Conservation (phyloP, 2,329 filamentous ascomycete species). For the Myriosclerotinia curreyana region DNA sequence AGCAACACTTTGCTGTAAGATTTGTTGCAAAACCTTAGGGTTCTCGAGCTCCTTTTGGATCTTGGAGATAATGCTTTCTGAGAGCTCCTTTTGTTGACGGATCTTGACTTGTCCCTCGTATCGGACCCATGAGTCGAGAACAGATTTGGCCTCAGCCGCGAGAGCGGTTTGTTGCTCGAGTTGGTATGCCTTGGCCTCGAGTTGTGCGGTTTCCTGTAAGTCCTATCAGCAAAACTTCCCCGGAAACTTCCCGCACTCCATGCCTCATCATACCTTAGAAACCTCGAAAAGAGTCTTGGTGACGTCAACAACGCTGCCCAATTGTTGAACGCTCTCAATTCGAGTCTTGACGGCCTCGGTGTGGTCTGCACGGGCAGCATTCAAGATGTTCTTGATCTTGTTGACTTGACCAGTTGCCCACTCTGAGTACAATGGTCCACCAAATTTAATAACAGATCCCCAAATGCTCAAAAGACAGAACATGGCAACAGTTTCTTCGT, state of each 20-base stretch:
- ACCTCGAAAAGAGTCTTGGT: constrained; percentile 97
- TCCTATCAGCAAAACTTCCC: constrained; percentile 20
- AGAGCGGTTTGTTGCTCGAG: constrained; percentile 94
- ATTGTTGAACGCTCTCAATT: constrained; percentile 92
- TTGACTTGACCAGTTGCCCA: constrained; percentile 87
- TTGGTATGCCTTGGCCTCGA: constrained; percentile 95
- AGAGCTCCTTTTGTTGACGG: constrained; percentile 95
- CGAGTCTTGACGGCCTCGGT: constrained; percentile 91
- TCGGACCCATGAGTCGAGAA: constrained; percentile 97
- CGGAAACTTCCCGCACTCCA: background rate
- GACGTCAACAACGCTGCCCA: constrained; percentile 89
- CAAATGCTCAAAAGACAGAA: constrained; percentile 93
- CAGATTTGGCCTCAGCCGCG: constrained; percentile 86
- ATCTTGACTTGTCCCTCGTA: constrained; percentile 99
- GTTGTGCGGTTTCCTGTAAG: constrained; percentile 76
- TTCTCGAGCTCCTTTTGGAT: constrained; percentile 98
- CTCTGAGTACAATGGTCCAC: constrained; percentile 84
- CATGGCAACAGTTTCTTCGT: constrained; percentile 95
- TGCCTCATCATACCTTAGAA: constrained; percentile 73
- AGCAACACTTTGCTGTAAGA: constrained; percentile 91
- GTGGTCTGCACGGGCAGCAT: constrained; percentile 90
- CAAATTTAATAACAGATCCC: constrained; percentile 87
- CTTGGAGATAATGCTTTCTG: constrained; percentile 90
- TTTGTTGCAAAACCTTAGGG: constrained; percentile 95
- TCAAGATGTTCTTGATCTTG: constrained; percentile 94